Evolutionary conservation across 306 rosid species (phyloP), one percentile per base, ranked within the genome.

Genomic region (Adenanthera pavonina): DNA sequence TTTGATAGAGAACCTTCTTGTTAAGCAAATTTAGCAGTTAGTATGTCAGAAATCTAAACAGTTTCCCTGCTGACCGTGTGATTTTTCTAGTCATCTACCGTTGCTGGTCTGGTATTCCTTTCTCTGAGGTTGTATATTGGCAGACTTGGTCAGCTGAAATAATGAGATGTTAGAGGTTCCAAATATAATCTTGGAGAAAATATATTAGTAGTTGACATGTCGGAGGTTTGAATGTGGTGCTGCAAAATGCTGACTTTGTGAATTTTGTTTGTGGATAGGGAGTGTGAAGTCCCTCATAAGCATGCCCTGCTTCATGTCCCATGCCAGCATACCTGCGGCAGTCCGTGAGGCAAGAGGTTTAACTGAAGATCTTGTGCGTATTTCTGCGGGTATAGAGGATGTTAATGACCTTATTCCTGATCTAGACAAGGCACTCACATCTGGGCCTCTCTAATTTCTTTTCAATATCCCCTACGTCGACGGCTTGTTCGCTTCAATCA

Each of bases 281-380:
- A 93, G 97, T 79, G 97, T 93, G 38, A 90, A 95, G 90, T 95
- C 99, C 75, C 94, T 95, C 6, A 93, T 93, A 69, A 91, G 97
- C 90, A 52, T 95, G 89, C 97, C 97, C 5, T 90, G 91, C 82
- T 88, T 92, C 75, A 92, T 90, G 97, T 88, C 97, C 44, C 98
- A 91, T 84, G 98, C 98, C 68, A 88, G 92, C 86, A 92, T 94
- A 82, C 94, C 97, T 35, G 85, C 93, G 38, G 81, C 89, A 49
- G 90, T 91, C 75, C 97, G 97, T 0, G 93, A 92, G 75, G 89
- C 92, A 71, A 87, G 97, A 80, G 97, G 98, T 74, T 82, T 94
- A 80, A 91, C 97, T 0, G 94, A 94, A 90, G 97, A 92, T 89
- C 94, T 92, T 51, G 81, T 92, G 17, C 91, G 97, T 14, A 89